These are phyloP conservation scores for Nicotiana benthamiana DNA, from an alignment of 257 asterid species.

Conservation along the genomic window DNA sequence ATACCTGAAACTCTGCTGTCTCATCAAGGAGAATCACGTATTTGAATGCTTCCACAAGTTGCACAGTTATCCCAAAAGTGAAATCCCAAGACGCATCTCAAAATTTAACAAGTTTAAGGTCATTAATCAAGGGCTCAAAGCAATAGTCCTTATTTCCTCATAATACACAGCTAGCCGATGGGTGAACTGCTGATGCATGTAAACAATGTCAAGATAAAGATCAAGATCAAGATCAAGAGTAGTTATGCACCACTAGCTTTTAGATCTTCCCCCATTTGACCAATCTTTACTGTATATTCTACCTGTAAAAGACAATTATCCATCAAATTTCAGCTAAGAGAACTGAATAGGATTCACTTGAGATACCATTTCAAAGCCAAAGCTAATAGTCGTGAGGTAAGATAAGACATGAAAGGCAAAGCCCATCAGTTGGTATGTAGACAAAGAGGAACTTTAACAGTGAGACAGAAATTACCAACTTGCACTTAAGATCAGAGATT, in stretches of 20 bases:
- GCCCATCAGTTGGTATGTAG: neutral
- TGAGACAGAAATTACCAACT: conserved; percentile 44
- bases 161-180: neutral
- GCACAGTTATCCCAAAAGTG: neutral
- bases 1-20: conserved; percentile 3
- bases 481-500: conserved; percentile 36
- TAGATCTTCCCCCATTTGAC: neutral
- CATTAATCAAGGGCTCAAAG: neutral
- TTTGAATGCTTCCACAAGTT: neutral
- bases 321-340: conserved; percentile 6
- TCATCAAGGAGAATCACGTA: neutral
- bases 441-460: neutral
- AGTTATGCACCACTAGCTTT: neutral
- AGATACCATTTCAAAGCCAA: neutral
- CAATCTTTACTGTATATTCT: neutral
- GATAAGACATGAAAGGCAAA: neutral
- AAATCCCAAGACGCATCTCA: neutral
- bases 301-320: neutral
- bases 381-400: neutral
- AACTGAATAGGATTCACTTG: conserved; percentile 2
- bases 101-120: neutral
- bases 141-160: neutral
- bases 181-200: neutral
- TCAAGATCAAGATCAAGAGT: conserved; percentile 1
- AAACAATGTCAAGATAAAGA: neutral